Conservation (phyloP, 495 filamentous ascomycete genomes). For the Gamarada debralockiae region DNA sequence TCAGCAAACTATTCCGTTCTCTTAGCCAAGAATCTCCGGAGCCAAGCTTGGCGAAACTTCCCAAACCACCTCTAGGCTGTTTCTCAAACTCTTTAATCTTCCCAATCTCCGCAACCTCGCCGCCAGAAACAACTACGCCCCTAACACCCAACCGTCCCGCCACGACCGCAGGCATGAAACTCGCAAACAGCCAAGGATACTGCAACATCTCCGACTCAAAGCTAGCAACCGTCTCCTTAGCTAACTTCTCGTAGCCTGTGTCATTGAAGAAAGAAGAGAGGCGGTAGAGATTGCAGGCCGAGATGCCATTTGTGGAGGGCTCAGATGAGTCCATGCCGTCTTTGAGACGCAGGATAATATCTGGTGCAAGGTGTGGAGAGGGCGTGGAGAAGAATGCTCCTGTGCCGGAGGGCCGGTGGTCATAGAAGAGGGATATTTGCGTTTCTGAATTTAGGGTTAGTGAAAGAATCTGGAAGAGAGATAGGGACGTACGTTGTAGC, state of each 20-base stretch:
- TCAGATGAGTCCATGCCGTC: conserved; percentile 89
- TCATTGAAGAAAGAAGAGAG: conserved; percentile 69
- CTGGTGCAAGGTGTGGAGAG: conserved; percentile 44
- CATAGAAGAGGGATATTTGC: conserved; percentile 68
- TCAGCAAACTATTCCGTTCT: conserved; percentile 31
- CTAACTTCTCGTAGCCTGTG: conserved; percentile 56
- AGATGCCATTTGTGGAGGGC: conserved; percentile 83
- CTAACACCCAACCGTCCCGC: conserved; percentile 51
- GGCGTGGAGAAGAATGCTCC: conserved; percentile 88
- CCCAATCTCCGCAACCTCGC: conserved; percentile 1
- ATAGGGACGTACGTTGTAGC: conserved; percentile 59
- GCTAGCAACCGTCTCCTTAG: conserved; percentile 70
- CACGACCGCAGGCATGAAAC: conserved; percentile 72
- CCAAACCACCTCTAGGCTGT: conserved; percentile 18
- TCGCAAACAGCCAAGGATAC: conserved; percentile 84
- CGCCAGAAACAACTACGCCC: conserved; percentile 17
- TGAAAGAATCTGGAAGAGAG: background rate
- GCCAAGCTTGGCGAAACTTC: conserved; percentile 10
- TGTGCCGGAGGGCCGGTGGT: conserved; percentile 33
- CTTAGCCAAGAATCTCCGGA: conserved; percentile 18
- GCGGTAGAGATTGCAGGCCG: conserved; percentile 78
- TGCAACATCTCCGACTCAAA: conserved; percentile 90
- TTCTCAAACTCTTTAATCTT: conserved; percentile 22
- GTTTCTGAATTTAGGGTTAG: conserved; percentile 41
- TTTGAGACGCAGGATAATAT: conserved; percentile 85